A percentile compares a stretch with the other conserved stretches of the same genome.
Conservation (phyloP, 768 basidiomycete genomes). For the Dendrothele bispora region DNA sequence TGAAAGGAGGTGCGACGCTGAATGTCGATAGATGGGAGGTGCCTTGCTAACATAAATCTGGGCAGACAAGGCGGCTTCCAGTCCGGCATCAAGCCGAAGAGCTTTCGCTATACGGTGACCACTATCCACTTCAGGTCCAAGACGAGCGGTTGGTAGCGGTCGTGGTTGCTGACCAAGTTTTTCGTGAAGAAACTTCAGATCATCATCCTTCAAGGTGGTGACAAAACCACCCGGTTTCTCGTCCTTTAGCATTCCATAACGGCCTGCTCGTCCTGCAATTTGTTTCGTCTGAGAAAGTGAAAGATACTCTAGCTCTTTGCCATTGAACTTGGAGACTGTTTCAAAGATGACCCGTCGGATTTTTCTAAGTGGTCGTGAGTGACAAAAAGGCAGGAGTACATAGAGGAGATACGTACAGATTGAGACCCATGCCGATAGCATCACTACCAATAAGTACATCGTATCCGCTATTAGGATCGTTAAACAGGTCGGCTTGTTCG, state of each 20-base stretch:
- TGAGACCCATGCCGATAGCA: constrained; percentile 96
- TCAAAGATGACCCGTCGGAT: constrained; percentile 88
- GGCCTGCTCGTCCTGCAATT: constrained; percentile 92
- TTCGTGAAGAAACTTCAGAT: constrained; percentile 58
- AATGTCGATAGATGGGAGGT: constrained; percentile 42
- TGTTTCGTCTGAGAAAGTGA: constrained; percentile 85
- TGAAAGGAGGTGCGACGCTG: constrained; percentile 9
- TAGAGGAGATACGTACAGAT: constrained; percentile 64
- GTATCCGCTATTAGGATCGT: constrained; percentile 77
- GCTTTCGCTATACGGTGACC: constrained; percentile 25
- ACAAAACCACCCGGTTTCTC: constrained; percentile 60
- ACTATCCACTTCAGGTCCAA: constrained; percentile 27
- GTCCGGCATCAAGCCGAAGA: constrained; percentile 43
- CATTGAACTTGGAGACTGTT: constrained; percentile 64
- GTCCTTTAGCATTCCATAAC: constrained; percentile 66
- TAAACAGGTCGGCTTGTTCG: constrained; percentile 92
- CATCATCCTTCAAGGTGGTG: constrained; percentile 65
- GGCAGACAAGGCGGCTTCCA: constrained; percentile 47
- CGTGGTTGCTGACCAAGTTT: constrained; percentile 54
- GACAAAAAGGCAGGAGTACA: background rate
- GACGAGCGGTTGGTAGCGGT: constrained; percentile 51
- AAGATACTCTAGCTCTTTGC: constrained; percentile 37
- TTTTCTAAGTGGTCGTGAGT: constrained; percentile 52
- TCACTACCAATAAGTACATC: constrained; percentile 94
- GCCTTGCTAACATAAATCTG: constrained; percentile 46